These are phyloP conservation scores for Cercospora beticola DNA, from an alignment of 2,329 filamentous ascomycete genomes.

Conservation along the genomic window DNA sequence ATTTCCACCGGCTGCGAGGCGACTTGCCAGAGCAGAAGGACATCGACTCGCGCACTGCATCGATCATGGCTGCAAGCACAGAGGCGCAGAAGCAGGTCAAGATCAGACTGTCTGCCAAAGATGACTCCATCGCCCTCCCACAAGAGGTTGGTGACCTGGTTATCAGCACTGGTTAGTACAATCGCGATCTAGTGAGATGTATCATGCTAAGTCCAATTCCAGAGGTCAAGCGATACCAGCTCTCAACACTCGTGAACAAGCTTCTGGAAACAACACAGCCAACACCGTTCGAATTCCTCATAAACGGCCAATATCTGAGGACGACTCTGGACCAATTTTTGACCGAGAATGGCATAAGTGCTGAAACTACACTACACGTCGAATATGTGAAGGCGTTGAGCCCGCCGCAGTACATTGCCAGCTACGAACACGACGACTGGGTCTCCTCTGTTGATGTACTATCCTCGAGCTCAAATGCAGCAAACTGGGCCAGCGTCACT, in stretches of 20 bases:
- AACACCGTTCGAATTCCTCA: slow-evolving; percentile 88
- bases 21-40: background rate
- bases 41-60: background rate
- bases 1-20: background rate
- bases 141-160: slow-evolving; percentile 57
- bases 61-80: slow-evolving; percentile 19
- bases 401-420: slow-evolving; percentile 83
- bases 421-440: slow-evolving; percentile 98
- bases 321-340: slow-evolving; percentile 91
- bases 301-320: slow-evolving; percentile 88
- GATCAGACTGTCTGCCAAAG: slow-evolving; percentile 55
- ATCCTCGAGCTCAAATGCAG: slow-evolving; percentile 62
- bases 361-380: slow-evolving; percentile 81
- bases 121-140: slow-evolving; percentile 55
- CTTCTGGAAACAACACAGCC: slow-evolving; percentile 60
- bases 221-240: slow-evolving; percentile 58
- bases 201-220: background rate
- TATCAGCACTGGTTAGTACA: slow-evolving; percentile 53
- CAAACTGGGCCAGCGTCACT: slow-evolving; percentile 34
- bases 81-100: slow-evolving; percentile 48
- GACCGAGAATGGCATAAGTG: slow-evolving; percentile 77
- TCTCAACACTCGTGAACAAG: slow-evolving; percentile 64
- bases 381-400: slow-evolving; percentile 93
- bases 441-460: slow-evolving; percentile 83
- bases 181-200: background rate